These are phyloP conservation scores for Penicillium psychrosexuale DNA, from an alignment of 2,329 filamentous ascomycete genomes.

Conservation along the genomic window DNA sequence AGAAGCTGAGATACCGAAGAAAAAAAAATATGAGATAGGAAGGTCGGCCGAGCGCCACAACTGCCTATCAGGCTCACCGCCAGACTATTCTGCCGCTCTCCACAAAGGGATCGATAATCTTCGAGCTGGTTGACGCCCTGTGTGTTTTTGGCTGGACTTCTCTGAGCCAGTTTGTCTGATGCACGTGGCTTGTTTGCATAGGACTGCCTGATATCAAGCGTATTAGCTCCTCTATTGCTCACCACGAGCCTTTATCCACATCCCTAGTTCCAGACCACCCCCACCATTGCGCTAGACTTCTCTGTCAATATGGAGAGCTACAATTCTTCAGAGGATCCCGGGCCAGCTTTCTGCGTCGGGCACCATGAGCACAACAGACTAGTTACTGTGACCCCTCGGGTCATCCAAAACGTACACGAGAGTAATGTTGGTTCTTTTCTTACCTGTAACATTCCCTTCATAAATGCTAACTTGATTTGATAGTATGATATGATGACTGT, in stretches of 20 bases:
- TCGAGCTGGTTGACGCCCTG: conserved; percentile 4
- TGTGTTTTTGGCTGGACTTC: background rate
- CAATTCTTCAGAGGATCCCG: conserved; percentile 33
- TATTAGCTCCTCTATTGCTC: background rate
- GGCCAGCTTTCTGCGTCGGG: conserved; percentile 57
- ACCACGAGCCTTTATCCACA: background rate
- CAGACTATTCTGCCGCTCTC: conserved; percentile 29
- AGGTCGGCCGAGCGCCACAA: conserved; percentile 30
- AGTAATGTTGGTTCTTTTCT: conserved; percentile 45
- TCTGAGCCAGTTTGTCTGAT: background rate
- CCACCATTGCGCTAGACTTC: conserved; percentile 3
- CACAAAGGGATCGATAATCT: conserved; percentile 28
- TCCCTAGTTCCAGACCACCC: conserved; percentile 2
- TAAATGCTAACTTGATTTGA: conserved; percentile 7
- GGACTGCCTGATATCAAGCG: background rate
- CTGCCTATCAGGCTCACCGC: conserved; percentile 29
- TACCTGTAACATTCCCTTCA: background rate
- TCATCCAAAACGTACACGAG: conserved; percentile 56
- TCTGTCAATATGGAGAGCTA: conserved; percentile 33
- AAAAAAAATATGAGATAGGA: conserved; percentile 33
- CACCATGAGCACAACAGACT: conserved; percentile 58
- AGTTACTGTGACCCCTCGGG: conserved; percentile 48
- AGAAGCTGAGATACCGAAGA: conserved; percentile 12
- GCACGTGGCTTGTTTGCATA: background rate
- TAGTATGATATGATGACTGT: conserved; percentile 65